A percentile compares a stretch with the other conserved stretches of the same genome.
Evolutionary conservation across 495 filamentous ascomycete species (phyloP).

Genomic region (Copromyces sp.): DNA sequence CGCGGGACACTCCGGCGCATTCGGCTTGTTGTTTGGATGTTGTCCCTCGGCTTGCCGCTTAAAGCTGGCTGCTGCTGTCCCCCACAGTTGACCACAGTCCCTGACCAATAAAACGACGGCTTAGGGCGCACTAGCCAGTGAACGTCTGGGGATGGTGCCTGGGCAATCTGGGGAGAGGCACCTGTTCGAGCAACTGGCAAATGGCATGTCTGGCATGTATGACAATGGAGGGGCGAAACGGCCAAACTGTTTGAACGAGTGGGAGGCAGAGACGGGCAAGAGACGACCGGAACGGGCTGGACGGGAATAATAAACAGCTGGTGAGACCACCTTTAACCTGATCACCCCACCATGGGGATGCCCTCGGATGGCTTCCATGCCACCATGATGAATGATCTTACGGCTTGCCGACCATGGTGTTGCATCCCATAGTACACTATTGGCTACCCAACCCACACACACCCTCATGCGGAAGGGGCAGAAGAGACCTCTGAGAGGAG

Average conservation of each 20-base stretch:
- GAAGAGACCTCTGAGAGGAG: neutral
- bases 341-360: neutral
- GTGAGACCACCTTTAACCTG: neutral
- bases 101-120: neutral
- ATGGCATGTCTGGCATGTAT: neutral
- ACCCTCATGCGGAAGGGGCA: neutral
- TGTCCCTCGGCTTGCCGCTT: neutral
- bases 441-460: neutral
- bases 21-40: neutral
- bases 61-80: neutral
- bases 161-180: neutral
- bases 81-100: neutral
- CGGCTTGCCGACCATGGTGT: neutral
- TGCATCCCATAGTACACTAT: neutral
- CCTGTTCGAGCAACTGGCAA: neutral
- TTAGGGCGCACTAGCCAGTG: neutral
- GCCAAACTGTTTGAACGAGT: no score
- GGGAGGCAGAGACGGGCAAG: no score
- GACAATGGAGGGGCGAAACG: neutral
- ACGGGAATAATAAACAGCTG: neutral
- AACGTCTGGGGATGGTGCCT: neutral
- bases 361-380: neutral
- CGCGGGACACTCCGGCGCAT: neutral
- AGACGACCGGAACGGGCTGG: neutral
- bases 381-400: neutral